Percentiles rank a stretch among this genome's conserved stretches.
Conservation (phyloP, 164 flowering plant species). For the Dillenia turbinata region DNA sequence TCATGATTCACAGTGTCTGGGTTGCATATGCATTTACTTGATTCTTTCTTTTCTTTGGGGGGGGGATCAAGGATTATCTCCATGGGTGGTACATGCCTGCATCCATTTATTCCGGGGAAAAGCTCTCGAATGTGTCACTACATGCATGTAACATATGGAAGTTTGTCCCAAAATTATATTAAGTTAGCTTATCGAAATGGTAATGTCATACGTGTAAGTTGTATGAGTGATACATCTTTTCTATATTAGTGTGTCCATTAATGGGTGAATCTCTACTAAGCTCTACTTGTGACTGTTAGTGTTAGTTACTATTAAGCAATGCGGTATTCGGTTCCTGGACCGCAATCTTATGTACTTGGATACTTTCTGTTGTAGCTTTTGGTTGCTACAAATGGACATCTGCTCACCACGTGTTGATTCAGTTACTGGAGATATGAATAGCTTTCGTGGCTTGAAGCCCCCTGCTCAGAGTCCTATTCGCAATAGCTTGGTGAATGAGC, state of each 20-base stretch:
- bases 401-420: slow-evolving; percentile 7
- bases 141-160: no score
- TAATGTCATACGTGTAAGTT: background rate
- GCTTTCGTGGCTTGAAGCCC: slow-evolving; percentile 5
- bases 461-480: background rate
- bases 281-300: background rate
- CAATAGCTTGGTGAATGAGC: slow-evolving; percentile 13
- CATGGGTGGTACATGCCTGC: no score
- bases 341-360: slow-evolving; percentile 7
- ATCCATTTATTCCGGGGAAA: no score
- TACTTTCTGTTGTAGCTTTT: slow-evolving; percentile 5
- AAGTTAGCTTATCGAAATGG: no score
- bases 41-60: no score
- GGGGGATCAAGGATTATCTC: no score
- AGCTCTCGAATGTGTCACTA: no score
- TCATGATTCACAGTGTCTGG: no score
- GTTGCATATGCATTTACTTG: no score
- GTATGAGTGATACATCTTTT: background rate
- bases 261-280: no score
- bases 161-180: no score
- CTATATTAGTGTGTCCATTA: no score
- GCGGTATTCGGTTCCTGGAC: background rate
- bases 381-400: slow-evolving; percentile 15
- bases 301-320: background rate
- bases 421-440: slow-evolving; percentile 7